phyloP scores from a whole-genome alignment of 305 asterid species.

The Fraxinus xanthoxyloides region DNA sequence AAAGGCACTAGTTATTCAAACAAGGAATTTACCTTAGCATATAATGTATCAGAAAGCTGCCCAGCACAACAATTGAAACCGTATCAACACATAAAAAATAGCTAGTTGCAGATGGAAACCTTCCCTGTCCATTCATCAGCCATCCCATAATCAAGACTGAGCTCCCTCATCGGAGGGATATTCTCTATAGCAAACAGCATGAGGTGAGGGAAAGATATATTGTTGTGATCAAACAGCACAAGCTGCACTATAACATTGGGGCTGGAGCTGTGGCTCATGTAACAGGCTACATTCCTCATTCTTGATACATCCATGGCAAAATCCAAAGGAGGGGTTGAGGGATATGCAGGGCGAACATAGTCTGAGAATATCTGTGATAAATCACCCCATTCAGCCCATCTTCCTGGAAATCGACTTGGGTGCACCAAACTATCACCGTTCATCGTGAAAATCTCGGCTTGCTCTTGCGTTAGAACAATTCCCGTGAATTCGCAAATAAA shows the following conservation, averaged over 20 bases:
- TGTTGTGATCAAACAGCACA: slow-evolving; percentile 49
- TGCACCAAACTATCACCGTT: slow-evolving; percentile 33
- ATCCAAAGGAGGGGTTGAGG: slow-evolving; percentile 32
- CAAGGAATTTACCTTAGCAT: background rate
- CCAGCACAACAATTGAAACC: background rate
- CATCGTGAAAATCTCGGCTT: slow-evolving; percentile 39
- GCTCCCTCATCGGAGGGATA: slow-evolving; percentile 35
- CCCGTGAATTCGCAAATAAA: slow-evolving; percentile 54
- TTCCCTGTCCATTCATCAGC: slow-evolving; percentile 29
- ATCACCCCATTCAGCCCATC: slow-evolving; percentile 39
- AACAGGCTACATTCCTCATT: slow-evolving; percentile 37
- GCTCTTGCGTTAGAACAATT: slow-evolving; percentile 46
- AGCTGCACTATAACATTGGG: slow-evolving; percentile 46
- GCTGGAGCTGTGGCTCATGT: slow-evolving; percentile 34
- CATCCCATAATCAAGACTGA: slow-evolving; percentile 33
- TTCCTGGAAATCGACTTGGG: slow-evolving; percentile 26
- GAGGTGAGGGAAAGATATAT: slow-evolving; percentile 29
- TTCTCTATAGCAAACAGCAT: slow-evolving; percentile 37
- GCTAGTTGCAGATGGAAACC: slow-evolving; percentile 30
- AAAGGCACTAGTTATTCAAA: background rate
- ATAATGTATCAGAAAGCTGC: background rate
- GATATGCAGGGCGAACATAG: slow-evolving; percentile 25
- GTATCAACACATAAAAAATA: background rate
- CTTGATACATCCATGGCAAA: slow-evolving; percentile 35
- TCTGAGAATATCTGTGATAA: slow-evolving; percentile 27